Evolutionary conservation across 2,329 filamentous ascomycete genomes (phyloP), one percentile per base, ranked within the genome.

Genomic region (Microcera coccophila): DNA sequence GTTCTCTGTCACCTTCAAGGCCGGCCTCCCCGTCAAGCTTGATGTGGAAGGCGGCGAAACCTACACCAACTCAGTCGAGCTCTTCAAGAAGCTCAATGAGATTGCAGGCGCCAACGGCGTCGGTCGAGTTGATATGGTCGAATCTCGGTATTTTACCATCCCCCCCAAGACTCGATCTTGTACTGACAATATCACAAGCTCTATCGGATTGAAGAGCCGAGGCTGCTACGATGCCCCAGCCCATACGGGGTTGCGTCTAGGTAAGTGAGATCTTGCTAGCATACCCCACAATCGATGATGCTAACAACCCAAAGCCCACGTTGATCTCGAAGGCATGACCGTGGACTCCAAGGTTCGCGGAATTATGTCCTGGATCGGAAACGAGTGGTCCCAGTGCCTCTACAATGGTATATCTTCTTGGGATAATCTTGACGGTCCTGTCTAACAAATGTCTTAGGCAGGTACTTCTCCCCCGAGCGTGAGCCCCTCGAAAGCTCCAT

Each of bases 21-120:
- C 85, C 70, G 83, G 83, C 62, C 65, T 85, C 19, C 82, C 82
- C 21, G 68, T 77, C 59, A 85, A 84, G 72, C 69, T 86, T 16
- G 73, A 75, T 50, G 68, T 70, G 19, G n/a, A n/a, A n/a, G 62
- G 64, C 15, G 67, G 16, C 26, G 33, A 43, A 35, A 10, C 28
- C 20, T 24, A 34, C 16, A 72, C 81, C 41, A 79, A 81, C 57
- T 71, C 79, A 3, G 70, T 85, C 32, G 78, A 84, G 55, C 69
- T 87, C 42, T 87, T 87, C 70, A 69, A 78, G 42, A 71, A 74
- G 18, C 72, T 78, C 52, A 86, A 86, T 66, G 67, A 75, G 48
- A 80, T 87, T 53, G 84, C 11, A 15, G 15, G 29, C 7, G 29
- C 11, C 48, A 71, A 85, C 65, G 84, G 83, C 57, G 73, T 87